phyloP scores from a whole-genome alignment of 345 rosid genomes.

The Litchi chinensis region DNA sequence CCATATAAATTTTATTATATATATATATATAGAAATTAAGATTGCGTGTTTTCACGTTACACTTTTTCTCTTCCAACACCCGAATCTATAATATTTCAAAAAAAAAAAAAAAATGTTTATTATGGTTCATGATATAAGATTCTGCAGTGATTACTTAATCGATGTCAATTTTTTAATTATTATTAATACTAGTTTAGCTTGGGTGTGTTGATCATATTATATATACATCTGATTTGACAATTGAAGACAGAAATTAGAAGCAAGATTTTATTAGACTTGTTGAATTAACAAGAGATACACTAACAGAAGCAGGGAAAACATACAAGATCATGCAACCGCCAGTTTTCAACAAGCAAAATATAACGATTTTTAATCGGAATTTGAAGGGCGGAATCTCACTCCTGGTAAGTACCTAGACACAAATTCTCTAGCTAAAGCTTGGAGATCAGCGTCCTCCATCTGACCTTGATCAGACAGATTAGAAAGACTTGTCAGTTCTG shows the following conservation, averaged over 20 bases:
- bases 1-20: too few relatives aligned
- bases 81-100: too few relatives aligned
- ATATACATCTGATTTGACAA: background rate
- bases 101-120: too few relatives aligned
- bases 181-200: too few relatives aligned
- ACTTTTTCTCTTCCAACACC: too few relatives aligned
- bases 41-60: too few relatives aligned
- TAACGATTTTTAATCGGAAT: constrained; percentile 14
- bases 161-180: too few relatives aligned
- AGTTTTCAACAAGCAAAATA: background rate
- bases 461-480: constrained; percentile 27
- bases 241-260: background rate
- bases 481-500: constrained; percentile 18
- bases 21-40: too few relatives aligned
- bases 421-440: constrained; percentile 49
- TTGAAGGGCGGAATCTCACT: constrained; percentile 36
- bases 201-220: background rate
- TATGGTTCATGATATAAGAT: too few relatives aligned
- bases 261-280: constrained; percentile 9
- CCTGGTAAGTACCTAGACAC: constrained; percentile 50
- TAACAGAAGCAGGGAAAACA: background rate
- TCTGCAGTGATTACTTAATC: too few relatives aligned
- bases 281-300: background rate
- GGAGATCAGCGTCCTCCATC: constrained; percentile 38
- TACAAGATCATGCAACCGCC: background rate